Conservation (phyloP, 148 eudicot species). For the Hydrangea macrophylla region DNA sequence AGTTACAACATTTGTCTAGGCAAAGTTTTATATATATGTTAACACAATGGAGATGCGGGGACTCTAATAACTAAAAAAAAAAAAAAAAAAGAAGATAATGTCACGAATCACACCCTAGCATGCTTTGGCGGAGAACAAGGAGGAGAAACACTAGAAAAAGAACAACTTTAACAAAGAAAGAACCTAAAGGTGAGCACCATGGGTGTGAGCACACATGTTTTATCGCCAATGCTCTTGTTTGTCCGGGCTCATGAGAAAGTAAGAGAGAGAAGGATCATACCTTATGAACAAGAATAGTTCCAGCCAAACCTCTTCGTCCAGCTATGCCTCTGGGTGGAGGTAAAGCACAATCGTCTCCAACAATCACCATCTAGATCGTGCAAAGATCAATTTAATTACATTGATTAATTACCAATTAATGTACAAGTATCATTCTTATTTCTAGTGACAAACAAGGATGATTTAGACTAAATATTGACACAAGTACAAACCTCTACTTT, state of each 20-base stretch:
- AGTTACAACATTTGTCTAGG: background rate
- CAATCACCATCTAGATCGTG: constrained; percentile 74
- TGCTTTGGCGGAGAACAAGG: background rate
- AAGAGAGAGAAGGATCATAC: constrained; percentile 29
- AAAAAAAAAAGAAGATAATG: background rate
- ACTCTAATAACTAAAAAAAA: background rate
- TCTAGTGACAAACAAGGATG: background rate
- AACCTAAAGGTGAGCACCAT: constrained; percentile 2
- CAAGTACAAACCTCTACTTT: constrained; percentile 70
- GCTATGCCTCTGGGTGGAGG: constrained; percentile 97
- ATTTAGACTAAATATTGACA: background rate
- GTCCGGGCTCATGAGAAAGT: background rate
- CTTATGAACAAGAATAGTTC: constrained; percentile 91
- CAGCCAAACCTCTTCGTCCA: constrained; percentile 98
- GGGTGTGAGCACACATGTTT: background rate
- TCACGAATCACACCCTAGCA: background rate
- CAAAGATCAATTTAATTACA: background rate
- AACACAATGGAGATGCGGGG: background rate
- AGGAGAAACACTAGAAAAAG: background rate
- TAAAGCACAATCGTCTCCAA: constrained; percentile 96
- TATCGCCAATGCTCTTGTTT: background rate
- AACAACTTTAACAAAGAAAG: background rate
- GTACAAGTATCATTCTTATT: background rate
- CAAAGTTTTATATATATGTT: background rate
- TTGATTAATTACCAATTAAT: background rate